Evolutionary conservation across 2,329 filamentous ascomycete species (phyloP).

Genomic region (Aspergillus phoenicis): DNA sequence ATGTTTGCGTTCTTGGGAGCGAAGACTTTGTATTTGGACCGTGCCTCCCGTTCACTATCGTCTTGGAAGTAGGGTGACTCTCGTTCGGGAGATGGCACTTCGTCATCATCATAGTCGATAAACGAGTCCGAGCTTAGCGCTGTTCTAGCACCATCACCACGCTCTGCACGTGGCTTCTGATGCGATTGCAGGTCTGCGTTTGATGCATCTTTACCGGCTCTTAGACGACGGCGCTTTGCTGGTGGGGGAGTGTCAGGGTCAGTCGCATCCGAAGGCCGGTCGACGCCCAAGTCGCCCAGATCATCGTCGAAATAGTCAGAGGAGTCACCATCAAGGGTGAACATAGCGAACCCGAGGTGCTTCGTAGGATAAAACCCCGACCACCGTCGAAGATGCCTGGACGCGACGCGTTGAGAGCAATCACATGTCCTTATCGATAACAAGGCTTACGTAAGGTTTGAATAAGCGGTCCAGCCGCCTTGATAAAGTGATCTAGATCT

Average conservation of each 20-base stretch:
- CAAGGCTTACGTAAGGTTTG: neutral
- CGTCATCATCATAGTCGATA: constrained; percentile 22
- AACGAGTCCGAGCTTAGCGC: constrained; percentile 26
- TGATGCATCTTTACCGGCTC: constrained; percentile 9
- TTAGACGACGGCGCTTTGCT: constrained; percentile 39
- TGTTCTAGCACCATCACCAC: constrained; percentile 16
- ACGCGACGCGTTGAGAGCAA: constrained; percentile 19
- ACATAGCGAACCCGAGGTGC: constrained; percentile 28
- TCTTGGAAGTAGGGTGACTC: constrained; percentile 19
- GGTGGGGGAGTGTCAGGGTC: constrained; percentile 28
- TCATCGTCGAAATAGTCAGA: constrained; percentile 36
- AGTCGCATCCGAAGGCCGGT: constrained; percentile 21
- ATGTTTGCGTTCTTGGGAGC: constrained; percentile 43
- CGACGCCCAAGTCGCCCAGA: constrained; percentile 32
- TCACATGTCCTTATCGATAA: constrained; percentile 4
- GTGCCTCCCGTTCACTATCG: constrained; percentile 24
- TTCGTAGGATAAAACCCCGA: neutral
- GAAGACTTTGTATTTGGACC: constrained; percentile 44
- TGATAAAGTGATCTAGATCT: no score
- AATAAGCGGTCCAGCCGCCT: neutral
- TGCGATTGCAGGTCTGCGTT: neutral
- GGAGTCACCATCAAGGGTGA: constrained; percentile 30
- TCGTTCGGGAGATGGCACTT: constrained; percentile 18
- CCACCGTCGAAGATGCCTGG: neutral
- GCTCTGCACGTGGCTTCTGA: neutral